phyloP scores from a whole-genome alignment of 345 rosid species.

The Abelmoschus esculentus region DNA sequence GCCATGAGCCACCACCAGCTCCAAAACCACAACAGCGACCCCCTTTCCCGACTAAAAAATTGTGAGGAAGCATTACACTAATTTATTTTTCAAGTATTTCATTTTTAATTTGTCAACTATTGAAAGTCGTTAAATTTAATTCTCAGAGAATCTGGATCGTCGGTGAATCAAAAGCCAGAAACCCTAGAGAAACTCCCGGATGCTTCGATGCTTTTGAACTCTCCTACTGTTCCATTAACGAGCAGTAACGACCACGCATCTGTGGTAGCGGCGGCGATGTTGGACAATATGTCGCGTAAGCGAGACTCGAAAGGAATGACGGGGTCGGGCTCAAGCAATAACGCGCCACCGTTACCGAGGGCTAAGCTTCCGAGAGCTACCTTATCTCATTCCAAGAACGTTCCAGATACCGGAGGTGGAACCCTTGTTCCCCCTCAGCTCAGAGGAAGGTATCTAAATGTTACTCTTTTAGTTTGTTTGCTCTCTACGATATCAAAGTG shows the following conservation, averaged over 20 bases:
- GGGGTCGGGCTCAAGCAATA: neutral
- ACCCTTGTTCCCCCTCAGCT: conserved; percentile 8
- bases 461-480: neutral
- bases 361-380: conserved; percentile 7
- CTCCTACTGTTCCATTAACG: conserved; percentile 25
- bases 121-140: neutral
- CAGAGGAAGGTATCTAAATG: neutral
- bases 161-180: conserved; percentile 17
- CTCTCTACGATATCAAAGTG: no score
- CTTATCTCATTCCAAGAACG: neutral
- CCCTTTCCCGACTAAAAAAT: conserved; percentile 15
- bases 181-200: conserved; percentile 58
- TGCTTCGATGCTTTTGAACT: conserved; percentile 65
- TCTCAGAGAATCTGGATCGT: conserved; percentile 26
- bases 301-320: conserved; percentile 28
- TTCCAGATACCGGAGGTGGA: neutral
- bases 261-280: conserved; percentile 48
- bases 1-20: conserved; percentile 1
- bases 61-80: conserved; percentile 17
- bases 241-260: conserved; percentile 58
- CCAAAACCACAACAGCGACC: conserved; percentile 4
- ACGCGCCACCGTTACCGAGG: neutral
- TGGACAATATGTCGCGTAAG: conserved; percentile 55
- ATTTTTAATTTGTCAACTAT: neutral
- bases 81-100: neutral